Base-by-base conservation (phyloP, 352 stramenopile genomes). In the Phytophthora tubulina region DNA sequence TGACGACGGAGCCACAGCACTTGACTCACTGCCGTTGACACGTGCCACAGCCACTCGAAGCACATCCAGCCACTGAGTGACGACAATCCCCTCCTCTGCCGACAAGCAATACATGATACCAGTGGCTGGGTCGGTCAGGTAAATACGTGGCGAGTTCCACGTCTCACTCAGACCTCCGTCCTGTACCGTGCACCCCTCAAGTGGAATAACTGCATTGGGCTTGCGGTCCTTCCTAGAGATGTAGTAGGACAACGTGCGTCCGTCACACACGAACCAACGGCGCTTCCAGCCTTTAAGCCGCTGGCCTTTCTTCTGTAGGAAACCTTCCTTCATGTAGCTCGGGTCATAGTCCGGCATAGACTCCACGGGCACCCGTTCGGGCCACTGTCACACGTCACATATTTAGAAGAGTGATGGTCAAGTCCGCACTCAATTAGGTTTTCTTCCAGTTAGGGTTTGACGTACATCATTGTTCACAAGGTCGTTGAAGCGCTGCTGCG, bases 201-300 rank as follows among this genome's bases (percentile, higher is more conserved):
- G 82, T 30, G 84, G 80, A 65, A 96, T 94, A 31, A 94, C 84
- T 6, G 85, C 89, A 65, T 94, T 96, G 21, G 89, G 89, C 68
- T 91, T 92, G 57, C 84, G 82, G 58, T 96, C 89, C 55, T 94
- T 91, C 66, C 80, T 80, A 8, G 79, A 85, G 68, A 92, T 96
- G 79, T 91, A 96, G 75, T 96, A 96, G 15, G 83, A 91, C 15
- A 96, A 70, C 59, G 86, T 88, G 52, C 86, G 84, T 48, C 86
- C 89, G 50, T 96, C 81, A 72, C 89, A 96, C 13, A 96, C 89
- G 61, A 96, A 96, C 82, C 89, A 96, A 39, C 89, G 87, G 30
- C 84, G 88, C 63, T 92, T 95, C 87, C 87, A 95, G 38, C 87
- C 80, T 70, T 93, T 93, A 6, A 96, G 73, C 6, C 87, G 83